Evolutionary conservation across 202 grass and related monocot species (phyloP).

Genomic region (Panicum hallii): DNA sequence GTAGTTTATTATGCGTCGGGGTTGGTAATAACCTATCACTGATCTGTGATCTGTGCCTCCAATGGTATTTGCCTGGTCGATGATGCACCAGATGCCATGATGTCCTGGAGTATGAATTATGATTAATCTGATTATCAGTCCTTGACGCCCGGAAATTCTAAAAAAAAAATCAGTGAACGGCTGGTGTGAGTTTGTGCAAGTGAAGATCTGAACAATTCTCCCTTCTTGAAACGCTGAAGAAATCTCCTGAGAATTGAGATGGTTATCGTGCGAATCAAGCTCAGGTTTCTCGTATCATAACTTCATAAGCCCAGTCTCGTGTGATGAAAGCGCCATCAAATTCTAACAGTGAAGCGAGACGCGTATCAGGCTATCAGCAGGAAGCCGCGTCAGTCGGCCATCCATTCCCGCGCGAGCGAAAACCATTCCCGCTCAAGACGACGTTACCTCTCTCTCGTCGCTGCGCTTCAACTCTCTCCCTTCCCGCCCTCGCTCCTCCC

Average conservation of each 20-base stretch:
- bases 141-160: too few relatives aligned
- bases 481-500: background rate
- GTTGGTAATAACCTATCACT: background rate
- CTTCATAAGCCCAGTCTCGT: background rate
- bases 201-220: background rate
- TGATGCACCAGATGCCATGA: background rate
- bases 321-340: background rate
- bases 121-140: background rate
- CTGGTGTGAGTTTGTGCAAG: background rate
- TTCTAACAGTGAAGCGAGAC: background rate
- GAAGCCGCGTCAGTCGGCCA: background rate
- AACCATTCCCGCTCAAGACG: constrained; percentile 23
- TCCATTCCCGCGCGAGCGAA: background rate
- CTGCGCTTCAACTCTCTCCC: background rate
- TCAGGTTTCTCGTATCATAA: background rate
- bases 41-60: background rate
- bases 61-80: background rate
- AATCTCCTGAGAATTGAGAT: background rate
- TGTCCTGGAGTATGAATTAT: background rate
- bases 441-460: background rate
- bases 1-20: too few relatives aligned
- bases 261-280: background rate
- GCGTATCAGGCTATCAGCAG: background rate
- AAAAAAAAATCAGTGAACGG: too few relatives aligned
- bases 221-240: background rate